Percentiles rank a stretch among this genome's conserved stretches.
Evolutionary conservation across 2,329 filamentous ascomycete genomes (phyloP).

Genomic region (Penicillium sumatraense): DNA sequence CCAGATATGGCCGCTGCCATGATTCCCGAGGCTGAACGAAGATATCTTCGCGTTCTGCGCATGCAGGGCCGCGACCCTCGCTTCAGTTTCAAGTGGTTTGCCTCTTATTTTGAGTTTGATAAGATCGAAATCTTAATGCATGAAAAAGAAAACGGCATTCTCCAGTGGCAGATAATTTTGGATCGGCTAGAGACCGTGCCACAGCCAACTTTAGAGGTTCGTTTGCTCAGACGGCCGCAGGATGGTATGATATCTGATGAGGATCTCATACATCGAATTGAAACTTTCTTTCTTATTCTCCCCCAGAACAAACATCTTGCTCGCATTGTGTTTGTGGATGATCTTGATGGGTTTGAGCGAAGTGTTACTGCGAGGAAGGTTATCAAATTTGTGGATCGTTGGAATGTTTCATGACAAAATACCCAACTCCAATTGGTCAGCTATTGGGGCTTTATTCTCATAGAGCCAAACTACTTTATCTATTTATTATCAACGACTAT

Average conservation of each 20-base stretch:
- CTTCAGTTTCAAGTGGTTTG: constrained; percentile 51
- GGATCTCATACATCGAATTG: not conserved
- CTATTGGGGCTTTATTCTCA: too few species aligned
- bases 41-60: constrained; percentile 41
- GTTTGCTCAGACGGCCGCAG: not conserved
- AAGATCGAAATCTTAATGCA: constrained; percentile 32
- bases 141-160: constrained; percentile 28
- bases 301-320: not conserved
- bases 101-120: constrained; percentile 44
- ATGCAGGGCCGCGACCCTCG: constrained; percentile 48
- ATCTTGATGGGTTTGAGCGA: constrained; percentile 1
- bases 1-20: constrained; percentile 19
- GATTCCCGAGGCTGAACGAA: constrained; percentile 26
- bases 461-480: not conserved
- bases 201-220: constrained; percentile 4
- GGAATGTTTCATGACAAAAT: too few species aligned
- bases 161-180: constrained; percentile 51
- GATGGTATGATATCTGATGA: not conserved
- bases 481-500: too few species aligned
- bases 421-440: too few species aligned
- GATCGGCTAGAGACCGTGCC: not conserved
- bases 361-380: constrained; percentile 2
- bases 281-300: not conserved
- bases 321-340: constrained; percentile 1
- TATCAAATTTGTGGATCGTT: constrained; percentile 5